Base-by-base conservation (phyloP, 1,284 basidiomycete species). In the Coniferiporia sulphurascens region DNA sequence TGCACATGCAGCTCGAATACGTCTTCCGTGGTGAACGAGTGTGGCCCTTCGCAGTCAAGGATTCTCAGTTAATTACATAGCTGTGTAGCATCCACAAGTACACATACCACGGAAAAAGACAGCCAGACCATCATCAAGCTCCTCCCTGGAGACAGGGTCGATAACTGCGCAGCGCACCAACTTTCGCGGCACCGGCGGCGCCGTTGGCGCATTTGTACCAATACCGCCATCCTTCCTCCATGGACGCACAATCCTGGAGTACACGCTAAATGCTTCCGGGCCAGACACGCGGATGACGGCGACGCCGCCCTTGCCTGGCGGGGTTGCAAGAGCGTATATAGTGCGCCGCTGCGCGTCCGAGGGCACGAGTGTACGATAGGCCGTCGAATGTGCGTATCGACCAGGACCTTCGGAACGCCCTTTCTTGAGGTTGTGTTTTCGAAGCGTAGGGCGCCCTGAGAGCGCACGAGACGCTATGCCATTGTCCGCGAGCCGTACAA, bases 1-100 rank as follows among this genome's bases (percentile, higher is more conserved):
- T 96, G 93, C 32, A 92, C 74, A 70, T 96, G 93, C 38, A 96
- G 72, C 69, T 96, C 93, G 5, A 96, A 68, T n/a, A 87, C 85
- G 49, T 89, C 85, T 68, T 93, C 86, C 0, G 86, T 86, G 0
- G 93, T 95, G 67, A 89, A 94, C 1, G 91, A 94, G 64, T 75
- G 81, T 1, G 84, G 88, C 1, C 77, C 87, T 89, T 63, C 22
- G 38, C 43, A 50, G 17, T 38, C 19, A 22, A 10, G 38, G 22
- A 32, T 5, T 52, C 60, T 27, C 45, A 50, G 46, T 55, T 0
- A 21, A 32, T 48, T 21, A 46, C 32, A 32, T 48, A 13, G 0
- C 22, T 21, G 58, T 60, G 35, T 21, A 50, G 21, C 19, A 55
- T n/a, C 34, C 63, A 43, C 44, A 32, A 44, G 17, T 21, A 34